phyloP scores from a whole-genome alignment of 177 flowering plant species.

The Vitis hybrid region DNA sequence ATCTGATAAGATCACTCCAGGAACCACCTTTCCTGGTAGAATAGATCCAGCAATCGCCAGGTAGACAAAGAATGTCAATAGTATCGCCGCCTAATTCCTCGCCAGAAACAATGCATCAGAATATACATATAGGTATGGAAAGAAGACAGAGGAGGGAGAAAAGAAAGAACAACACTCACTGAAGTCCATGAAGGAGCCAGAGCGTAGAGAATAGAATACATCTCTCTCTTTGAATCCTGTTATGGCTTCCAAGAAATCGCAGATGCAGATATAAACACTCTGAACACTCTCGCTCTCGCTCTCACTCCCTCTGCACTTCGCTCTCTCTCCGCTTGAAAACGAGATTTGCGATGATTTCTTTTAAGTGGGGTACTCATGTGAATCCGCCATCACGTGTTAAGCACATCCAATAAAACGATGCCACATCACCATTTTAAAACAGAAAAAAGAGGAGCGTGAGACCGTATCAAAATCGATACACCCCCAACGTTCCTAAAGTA shows the following conservation, averaged over 20 bases:
- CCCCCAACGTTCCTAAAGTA: no score
- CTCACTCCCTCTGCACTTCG: not conserved
- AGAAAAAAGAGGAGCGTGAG: no score
- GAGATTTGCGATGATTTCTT: no score
- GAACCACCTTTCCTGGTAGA: constrained; percentile 70
- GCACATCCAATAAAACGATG: no score
- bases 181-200: constrained; percentile 50
- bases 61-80: constrained; percentile 52
- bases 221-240: not conserved
- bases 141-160: not conserved
- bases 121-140: not conserved
- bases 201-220: constrained; percentile 27
- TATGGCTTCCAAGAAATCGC: no score
- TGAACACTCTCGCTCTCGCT: not conserved
- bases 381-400: no score
- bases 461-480: no score
- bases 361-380: no score
- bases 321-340: not conserved
- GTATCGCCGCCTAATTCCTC: constrained; percentile 42
- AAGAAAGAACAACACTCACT: constrained; percentile 27
- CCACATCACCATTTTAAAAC: no score
- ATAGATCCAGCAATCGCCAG: constrained; percentile 64
- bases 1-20: constrained; percentile 62
- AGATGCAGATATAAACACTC: no score
- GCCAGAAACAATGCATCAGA: not conserved